These are phyloP conservation scores for Neurospora sp. DNA, from an alignment of 495 filamentous ascomycete species.

Conservation along the genomic window DNA sequence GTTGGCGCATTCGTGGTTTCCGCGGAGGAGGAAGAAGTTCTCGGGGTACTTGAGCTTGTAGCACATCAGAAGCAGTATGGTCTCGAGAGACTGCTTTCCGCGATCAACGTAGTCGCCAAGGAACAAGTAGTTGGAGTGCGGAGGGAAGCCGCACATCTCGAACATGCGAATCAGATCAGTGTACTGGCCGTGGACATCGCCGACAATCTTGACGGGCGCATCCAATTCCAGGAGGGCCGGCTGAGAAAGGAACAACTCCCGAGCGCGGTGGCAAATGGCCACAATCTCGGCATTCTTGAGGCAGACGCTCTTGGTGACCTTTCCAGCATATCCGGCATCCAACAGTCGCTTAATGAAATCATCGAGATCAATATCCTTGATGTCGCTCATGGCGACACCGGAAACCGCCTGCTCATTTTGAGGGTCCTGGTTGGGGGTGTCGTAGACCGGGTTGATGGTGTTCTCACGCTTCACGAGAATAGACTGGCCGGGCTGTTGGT, in stretches of 20 bases:
- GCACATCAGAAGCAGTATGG: constrained; percentile 88
- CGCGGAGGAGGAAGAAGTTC: constrained; percentile 95
- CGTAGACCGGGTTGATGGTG: constrained; percentile 41
- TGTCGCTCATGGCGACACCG: constrained; percentile 56
- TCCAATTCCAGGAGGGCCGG: constrained; percentile 85
- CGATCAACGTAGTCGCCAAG: constrained; percentile 97
- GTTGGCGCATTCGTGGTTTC: constrained; percentile 98
- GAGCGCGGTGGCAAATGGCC: constrained; percentile 76
- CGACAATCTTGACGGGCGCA: constrained; percentile 97
- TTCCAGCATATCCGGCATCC: constrained; percentile 90
- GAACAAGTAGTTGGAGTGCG: constrained; percentile 88
- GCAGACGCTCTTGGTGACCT: constrained; percentile 94
- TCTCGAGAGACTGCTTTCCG: constrained; percentile 95
- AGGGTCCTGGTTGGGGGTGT: constrained; percentile 19
- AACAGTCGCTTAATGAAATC: constrained; percentile 94
- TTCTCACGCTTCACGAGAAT: constrained; percentile 76
- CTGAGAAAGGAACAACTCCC: constrained; percentile 84
- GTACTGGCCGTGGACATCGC: constrained; percentile 97
- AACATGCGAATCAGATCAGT: constrained; percentile 96
- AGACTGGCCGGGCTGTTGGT: constrained; percentile 54
- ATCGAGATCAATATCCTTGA: constrained; percentile 88
- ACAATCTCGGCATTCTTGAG: constrained; percentile 96
- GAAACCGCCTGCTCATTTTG: constrained; percentile 28
- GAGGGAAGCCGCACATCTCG: constrained; percentile 98
- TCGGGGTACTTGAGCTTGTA: constrained; percentile 99